A percentile compares a stretch with the other conserved stretches of the same genome.
Conservation (phyloP, 1,139 yeast genomes). For the Blastobotrys malaysiensis region DNA sequence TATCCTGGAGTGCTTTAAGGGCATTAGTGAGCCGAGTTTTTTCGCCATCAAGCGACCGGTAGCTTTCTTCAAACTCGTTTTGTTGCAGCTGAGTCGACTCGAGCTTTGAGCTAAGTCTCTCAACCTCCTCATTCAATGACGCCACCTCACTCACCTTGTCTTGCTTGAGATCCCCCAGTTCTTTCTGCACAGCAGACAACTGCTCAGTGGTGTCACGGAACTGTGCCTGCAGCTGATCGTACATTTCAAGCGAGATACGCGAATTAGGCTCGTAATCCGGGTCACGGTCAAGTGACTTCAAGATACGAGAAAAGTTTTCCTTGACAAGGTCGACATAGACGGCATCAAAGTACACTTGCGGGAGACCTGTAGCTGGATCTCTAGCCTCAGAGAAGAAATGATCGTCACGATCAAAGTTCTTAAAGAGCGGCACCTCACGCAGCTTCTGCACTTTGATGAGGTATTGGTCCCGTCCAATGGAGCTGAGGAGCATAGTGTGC, state of each 20-base stretch:
- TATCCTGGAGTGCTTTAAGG: conserved; percentile 8
- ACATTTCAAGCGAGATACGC: conserved; percentile 61
- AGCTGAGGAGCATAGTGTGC: conserved; percentile 54
- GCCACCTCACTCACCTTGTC: conserved; percentile 10
- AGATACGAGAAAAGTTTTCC: conserved; percentile 65
- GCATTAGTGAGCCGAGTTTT: conserved; percentile 12
- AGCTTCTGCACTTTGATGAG: conserved; percentile 69
- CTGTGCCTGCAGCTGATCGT: conserved; percentile 54
- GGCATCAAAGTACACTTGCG: conserved; percentile 68
- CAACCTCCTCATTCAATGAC: conserved; percentile 9
- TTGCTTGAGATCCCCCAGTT: conserved; percentile 19
- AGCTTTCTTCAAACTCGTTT: conserved; percentile 3
- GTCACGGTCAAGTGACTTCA: conserved; percentile 65
- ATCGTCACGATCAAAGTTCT: conserved; percentile 41
- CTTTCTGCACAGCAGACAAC: conserved; percentile 23
- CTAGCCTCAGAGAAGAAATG: conserved; percentile 40
- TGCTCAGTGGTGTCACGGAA: conserved; percentile 37
- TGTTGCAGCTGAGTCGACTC: conserved; percentile 4
- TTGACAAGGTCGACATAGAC: conserved; percentile 61
- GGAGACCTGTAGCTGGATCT: conserved; percentile 75
- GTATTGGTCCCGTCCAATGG: conserved; percentile 80
- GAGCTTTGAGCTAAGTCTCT: conserved; percentile 2
- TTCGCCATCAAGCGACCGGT: conserved; percentile 16
- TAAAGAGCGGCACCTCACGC: conserved; percentile 52
- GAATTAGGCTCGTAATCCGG: conserved; percentile 69